Percentiles rank a stretch among this genome's conserved stretches.
Evolutionary conservation across 202 grass and related monocot species (phyloP).

Genomic region (Saccharum hybrid): DNA sequence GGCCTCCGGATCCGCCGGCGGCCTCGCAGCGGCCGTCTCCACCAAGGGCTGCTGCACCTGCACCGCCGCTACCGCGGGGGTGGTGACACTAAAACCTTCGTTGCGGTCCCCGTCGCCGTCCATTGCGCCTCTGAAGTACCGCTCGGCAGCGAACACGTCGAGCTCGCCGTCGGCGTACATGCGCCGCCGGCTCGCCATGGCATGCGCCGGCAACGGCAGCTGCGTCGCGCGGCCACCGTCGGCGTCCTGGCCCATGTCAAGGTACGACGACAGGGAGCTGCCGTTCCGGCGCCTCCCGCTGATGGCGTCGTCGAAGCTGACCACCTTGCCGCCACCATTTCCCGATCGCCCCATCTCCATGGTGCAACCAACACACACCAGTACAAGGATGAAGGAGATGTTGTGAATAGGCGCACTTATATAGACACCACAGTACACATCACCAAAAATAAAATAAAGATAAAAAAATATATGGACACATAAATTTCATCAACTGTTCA

Average conservation of each 20-base stretch:
- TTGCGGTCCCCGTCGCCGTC: conserved; percentile 30
- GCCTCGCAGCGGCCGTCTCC: background rate
- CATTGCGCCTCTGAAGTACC: conserved; percentile 75
- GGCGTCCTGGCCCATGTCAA: conserved; percentile 42
- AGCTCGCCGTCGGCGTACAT: conserved; percentile 76
- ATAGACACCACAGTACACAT: background rate
- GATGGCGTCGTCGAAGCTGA: conserved; percentile 26
- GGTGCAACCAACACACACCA: background rate
- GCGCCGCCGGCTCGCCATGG: conserved; percentile 43
- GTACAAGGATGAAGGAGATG: background rate
- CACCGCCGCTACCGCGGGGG: background rate
- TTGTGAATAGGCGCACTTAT: conserved; percentile 33
- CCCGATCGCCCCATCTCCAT: conserved; percentile 40
- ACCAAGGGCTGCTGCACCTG: background rate
- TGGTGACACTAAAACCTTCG: background rate
- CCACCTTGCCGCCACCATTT: conserved; percentile 44
- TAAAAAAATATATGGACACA: background rate
- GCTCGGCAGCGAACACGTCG: conserved; percentile 81
- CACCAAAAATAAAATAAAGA: background rate
- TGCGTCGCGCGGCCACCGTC: background rate
- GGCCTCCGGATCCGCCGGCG: background rate
- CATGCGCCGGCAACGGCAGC: conserved; percentile 22
- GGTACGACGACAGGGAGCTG: conserved; percentile 58
- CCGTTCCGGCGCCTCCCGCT: conserved; percentile 39
- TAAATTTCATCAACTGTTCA: background rate